Evolutionary conservation across 2,329 filamentous ascomycete species (phyloP), one percentile per base, ranked within the genome.

Genomic region (Corinectria fuckeliana): DNA sequence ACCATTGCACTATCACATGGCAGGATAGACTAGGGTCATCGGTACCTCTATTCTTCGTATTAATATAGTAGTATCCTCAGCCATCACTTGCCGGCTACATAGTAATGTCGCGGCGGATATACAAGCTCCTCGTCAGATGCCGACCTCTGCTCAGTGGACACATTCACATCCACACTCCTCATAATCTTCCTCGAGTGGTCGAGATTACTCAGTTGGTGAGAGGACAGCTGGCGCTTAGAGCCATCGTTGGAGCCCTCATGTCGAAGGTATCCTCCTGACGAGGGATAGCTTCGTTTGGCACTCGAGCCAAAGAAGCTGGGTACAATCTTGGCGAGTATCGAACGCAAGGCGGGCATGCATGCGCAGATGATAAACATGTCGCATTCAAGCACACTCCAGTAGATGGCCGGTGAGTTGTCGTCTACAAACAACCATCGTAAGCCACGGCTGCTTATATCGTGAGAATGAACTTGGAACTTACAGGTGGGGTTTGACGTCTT

Each of bases 311-410:
- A 58, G 50, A 58, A 21, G 16, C 26, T 38, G 10, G 56, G 56
- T 5, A 36, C 56, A 20, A 58, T 7, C 28, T 49, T 49, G 1
- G 50, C 42, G 11, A 55, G 50, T 20, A 55, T 26, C 3, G 56
- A 58, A 20, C 56, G 50, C 3, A 58, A 21, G 26, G 56, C 50
- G 4, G 50, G 56, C 26, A 58, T 44, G 32, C 55, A 58, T 8
- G 55, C 55, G 49, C 55, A 58, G 11, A 58, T 58, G 23, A 58
- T 58, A 20, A 58, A 58, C 50, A 58, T 58, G 21, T 58, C 42
- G 7, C 56, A 58, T 30, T 58, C 56, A 5, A 58, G 50, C 18
- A 58, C 56, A 21, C 56, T 58, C 56, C 56, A 58, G 30, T 58
- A 58, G n/a, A 58, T 30, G n/a, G 56, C 56, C 16, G 50, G 50